Base-by-base conservation (phyloP, 441 rosid genomes). In the Eruca vesicaria region DNA sequence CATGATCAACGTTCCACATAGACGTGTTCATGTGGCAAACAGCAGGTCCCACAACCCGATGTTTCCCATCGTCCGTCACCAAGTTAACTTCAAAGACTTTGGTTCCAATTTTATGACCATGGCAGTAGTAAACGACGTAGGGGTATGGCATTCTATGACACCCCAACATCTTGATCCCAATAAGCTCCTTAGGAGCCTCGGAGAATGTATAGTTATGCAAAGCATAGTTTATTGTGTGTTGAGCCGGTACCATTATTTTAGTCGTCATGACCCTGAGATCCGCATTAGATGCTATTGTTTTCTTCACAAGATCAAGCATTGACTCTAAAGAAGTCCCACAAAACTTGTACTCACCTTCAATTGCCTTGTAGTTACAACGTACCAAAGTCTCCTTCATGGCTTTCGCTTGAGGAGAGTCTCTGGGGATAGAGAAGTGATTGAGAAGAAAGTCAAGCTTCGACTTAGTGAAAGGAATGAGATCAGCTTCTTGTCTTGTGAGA, bases 81-180 rank as follows among this genome's bases (percentile, higher is more conserved):
- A 90, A 20, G 4, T 70, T 65, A 58, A 89, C 57, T 82, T 83
- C 74, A 71, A 85, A 87, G 29, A 88, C 41, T 79, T 73, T 86
- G 33, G 69, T 83, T 26, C 79, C 86, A 23, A 79, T 76, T 58
- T 76, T 80, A 19, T 85, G 89, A 20, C 84, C 72, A 66, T 94
- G 96, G 77, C 98, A 90, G 26, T 83, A 90, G 80, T 84, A 94
- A 28, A 91, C 92, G 19, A 80, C 89, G 35, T 84, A 86, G 9
- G 96, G 98, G 70, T 85, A 91, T 3, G 94, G 92, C 97, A 91
- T 74, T 19, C 82, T 75, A 38, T 94, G 98, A 32, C 98, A 90
- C 35, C 84, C 95, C 32, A 92, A 16, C 77, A 80, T 82, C 75
- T 65, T 86, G 0, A 55, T 28, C 28, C 80, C 82, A 36, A 63